Conservation (phyloP, 2,329 filamentous ascomycete genomes). For the Fusarium verticillioides region DNA sequence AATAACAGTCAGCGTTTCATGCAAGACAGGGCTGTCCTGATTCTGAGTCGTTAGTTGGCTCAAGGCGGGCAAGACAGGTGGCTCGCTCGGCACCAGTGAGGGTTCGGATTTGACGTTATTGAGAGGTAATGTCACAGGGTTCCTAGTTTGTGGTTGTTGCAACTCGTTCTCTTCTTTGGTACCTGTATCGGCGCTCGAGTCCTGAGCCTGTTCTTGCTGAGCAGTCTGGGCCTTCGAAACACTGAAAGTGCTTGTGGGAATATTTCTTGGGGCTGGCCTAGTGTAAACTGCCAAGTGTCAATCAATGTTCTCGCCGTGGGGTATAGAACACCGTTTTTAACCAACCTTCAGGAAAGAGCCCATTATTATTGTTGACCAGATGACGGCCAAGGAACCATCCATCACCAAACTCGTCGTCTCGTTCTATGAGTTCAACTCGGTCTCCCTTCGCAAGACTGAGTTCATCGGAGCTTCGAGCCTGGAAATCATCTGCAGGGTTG, state of each 20-base stretch:
- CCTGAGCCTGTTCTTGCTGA: slow-evolving; percentile 47
- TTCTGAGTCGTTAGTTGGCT: slow-evolving; percentile 56
- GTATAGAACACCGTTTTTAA: slow-evolving; percentile 25
- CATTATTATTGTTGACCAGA: slow-evolving; percentile 76
- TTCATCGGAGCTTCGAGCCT: slow-evolving; percentile 91
- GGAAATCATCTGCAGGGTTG: slow-evolving; percentile 79
- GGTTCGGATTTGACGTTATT: slow-evolving; percentile 53
- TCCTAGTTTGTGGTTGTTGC: slow-evolving; percentile 49
- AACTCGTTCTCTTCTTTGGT: slow-evolving; percentile 48
- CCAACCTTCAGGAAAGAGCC: slow-evolving; percentile 85
- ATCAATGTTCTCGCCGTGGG: slow-evolving; percentile 23
- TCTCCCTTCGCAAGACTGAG: slow-evolving; percentile 87
- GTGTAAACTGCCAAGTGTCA: slow-evolving; percentile 66
- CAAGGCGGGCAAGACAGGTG: slow-evolving; percentile 42
- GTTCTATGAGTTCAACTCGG: slow-evolving; percentile 83
- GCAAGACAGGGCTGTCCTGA: slow-evolving; percentile 79
- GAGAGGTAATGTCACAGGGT: slow-evolving; percentile 58
- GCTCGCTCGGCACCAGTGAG: slow-evolving; percentile 41
- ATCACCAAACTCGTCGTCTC: slow-evolving; percentile 89
- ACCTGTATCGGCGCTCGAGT: slow-evolving; percentile 39
- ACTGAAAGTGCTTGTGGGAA: slow-evolving; percentile 46
- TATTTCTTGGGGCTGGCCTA: slow-evolving; percentile 63
- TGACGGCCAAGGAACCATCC: slow-evolving; percentile 86
- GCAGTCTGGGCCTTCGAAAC: slow-evolving; percentile 47
- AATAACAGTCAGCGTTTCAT: slow-evolving; percentile 94